phyloP scores from a whole-genome alignment of 2,329 filamentous ascomycete genomes.

The Lojkania enalia region DNA sequence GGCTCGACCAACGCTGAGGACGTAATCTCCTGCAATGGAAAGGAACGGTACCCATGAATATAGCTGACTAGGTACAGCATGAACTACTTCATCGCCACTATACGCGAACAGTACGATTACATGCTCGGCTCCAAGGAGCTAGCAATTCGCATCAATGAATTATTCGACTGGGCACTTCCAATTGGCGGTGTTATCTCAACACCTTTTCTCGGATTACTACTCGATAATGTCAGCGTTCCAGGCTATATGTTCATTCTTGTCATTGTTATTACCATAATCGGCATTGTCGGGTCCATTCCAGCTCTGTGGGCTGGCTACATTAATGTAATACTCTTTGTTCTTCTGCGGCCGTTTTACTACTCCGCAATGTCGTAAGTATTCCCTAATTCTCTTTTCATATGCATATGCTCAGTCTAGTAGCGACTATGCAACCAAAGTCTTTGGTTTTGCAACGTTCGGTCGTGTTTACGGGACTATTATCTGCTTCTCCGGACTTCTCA shows the following conservation, averaged over 20 bases:
- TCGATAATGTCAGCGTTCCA: constrained; percentile 74
- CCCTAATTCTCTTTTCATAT: too few relatives aligned
- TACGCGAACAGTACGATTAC: constrained; percentile 77
- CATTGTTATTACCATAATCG: constrained; percentile 69
- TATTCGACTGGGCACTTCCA: constrained; percentile 83
- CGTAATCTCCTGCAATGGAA: too few relatives aligned
- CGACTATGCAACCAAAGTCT: constrained; percentile 87
- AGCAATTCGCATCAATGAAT: constrained; percentile 72
- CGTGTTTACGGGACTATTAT: constrained; percentile 89
- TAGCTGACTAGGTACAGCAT: constrained; percentile 60
- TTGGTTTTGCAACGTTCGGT: constrained; percentile 86
- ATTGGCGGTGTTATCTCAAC: constrained; percentile 78
- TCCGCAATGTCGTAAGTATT: constrained; percentile 86
- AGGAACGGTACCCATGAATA: too few relatives aligned
- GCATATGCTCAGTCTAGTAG: too few relatives aligned
- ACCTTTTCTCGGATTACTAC: constrained; percentile 78
- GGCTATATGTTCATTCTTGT: constrained; percentile 73
- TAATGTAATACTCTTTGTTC: constrained; percentile 76
- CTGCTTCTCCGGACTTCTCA: constrained; percentile 77
- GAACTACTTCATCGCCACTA: constrained; percentile 91
- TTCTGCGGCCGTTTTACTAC: constrained; percentile 87
- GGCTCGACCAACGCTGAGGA: too few relatives aligned
- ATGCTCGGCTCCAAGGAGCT: constrained; percentile 64
- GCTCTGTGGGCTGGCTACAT: constrained; percentile 71
- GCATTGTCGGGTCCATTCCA: constrained; percentile 72